These are phyloP conservation scores for Immersiella caudata DNA, from an alignment of 495 filamentous ascomycete species.

Conservation along the genomic window DNA sequence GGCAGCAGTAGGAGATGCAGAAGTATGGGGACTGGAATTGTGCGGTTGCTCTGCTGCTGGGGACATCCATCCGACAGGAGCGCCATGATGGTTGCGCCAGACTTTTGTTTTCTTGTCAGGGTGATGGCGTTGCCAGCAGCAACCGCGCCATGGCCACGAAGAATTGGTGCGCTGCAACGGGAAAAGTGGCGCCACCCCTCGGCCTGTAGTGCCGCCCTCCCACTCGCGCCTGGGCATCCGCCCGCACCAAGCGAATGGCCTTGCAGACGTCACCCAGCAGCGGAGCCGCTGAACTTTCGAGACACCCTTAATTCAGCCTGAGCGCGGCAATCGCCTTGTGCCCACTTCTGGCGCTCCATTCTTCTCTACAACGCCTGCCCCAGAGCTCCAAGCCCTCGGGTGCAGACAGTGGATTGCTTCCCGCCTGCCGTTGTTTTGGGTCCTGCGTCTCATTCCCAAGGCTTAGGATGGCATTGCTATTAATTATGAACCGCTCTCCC, in stretches of 20 bases:
- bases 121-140: constrained; percentile 1
- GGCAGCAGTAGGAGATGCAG: constrained; percentile 26
- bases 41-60: constrained; percentile 29
- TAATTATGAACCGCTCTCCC: constrained; percentile 6
- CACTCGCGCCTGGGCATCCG: not conserved
- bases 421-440: constrained; percentile 9
- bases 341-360: not conserved
- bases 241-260: not conserved
- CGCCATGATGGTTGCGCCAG: constrained; percentile 7
- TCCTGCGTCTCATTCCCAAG: not conserved
- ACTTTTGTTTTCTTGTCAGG: constrained; percentile 9
- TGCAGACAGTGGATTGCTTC: not conserved
- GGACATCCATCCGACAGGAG: not conserved
- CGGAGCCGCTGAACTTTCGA: not conserved
- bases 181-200: not conserved
- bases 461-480: not conserved
- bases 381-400: not conserved
- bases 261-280: not conserved
- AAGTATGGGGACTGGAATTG: constrained; percentile 19
- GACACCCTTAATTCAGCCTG: constrained; percentile 2
- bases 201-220: not conserved
- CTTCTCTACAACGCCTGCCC: not conserved
- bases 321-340: constrained; percentile 3
- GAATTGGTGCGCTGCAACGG: not conserved
- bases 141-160: not conserved